Evolutionary conservation across 352 stramenopile species (phyloP).

Genomic region (Phytophthora chlamydospora): DNA sequence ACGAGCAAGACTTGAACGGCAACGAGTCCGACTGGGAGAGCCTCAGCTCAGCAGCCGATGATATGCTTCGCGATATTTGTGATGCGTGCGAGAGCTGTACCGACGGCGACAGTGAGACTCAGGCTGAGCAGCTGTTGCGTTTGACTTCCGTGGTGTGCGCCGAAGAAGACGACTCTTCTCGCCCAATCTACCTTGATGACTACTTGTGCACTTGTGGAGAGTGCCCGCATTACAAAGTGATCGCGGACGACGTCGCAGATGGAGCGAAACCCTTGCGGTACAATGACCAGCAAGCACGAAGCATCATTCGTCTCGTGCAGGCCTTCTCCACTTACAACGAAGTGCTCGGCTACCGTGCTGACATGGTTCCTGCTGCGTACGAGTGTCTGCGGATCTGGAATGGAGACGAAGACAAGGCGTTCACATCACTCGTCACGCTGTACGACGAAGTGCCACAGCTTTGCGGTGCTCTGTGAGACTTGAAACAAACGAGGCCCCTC

Average conservation of each 20-base stretch:
- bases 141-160: constrained; percentile 19
- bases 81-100: constrained; percentile 25
- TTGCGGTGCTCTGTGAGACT: constrained; percentile 20
- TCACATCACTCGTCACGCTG: constrained; percentile 64
- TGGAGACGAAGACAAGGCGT: constrained; percentile 69
- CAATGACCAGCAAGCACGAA: constrained; percentile 37
- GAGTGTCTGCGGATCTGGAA: constrained; percentile 65
- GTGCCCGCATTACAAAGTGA: constrained; percentile 62
- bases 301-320: constrained; percentile 60
- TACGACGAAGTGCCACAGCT: constrained; percentile 58
- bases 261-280: constrained; percentile 29
- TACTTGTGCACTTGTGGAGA: constrained; percentile 71
- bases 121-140: constrained; percentile 39
- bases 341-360: constrained; percentile 51
- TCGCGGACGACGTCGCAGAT: constrained; percentile 49
- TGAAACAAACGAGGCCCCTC: neutral
- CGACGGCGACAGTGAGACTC: constrained; percentile 40
- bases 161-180: constrained; percentile 1
- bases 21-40: constrained; percentile 34
- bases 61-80: constrained; percentile 10
- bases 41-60: constrained; percentile 16
- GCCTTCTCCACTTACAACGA: constrained; percentile 82
- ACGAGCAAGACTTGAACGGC: constrained; percentile 29
- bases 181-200: constrained; percentile 52
- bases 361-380: constrained; percentile 59